A percentile compares a stretch with the other conserved stretches of the same genome.
phyloP scores from a whole-genome alignment of 345 rosid species.

The Citrus mangshanensis region DNA sequence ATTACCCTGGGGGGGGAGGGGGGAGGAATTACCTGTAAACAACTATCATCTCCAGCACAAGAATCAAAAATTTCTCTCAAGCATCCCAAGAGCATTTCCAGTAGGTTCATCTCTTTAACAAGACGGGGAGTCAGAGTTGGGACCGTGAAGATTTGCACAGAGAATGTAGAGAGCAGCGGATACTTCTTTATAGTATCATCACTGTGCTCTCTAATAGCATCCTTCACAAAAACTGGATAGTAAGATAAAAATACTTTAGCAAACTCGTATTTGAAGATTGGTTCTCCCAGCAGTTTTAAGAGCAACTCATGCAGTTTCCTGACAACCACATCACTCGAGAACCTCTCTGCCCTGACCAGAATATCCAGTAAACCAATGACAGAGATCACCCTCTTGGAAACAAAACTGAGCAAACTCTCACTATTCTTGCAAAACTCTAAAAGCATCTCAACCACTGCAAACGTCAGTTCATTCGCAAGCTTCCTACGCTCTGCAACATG shows the following conservation, averaged over 20 bases:
- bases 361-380: conserved; percentile 59
- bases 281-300: conserved; percentile 83
- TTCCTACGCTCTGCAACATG: conserved; percentile 26
- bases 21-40: conserved; percentile 49
- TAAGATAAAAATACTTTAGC: conserved; percentile 76
- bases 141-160: conserved; percentile 94
- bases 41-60: conserved; percentile 76
- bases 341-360: conserved; percentile 77
- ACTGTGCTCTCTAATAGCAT: conserved; percentile 51
- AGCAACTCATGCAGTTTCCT: conserved; percentile 73
- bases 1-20: too few relatives aligned
- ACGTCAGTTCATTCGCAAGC: conserved; percentile 65
- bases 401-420: conserved; percentile 92
- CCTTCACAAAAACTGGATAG: conserved; percentile 64
- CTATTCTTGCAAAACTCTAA: conserved; percentile 68
- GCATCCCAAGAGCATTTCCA: conserved; percentile 70
- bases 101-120: conserved; percentile 76
- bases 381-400: conserved; percentile 59
- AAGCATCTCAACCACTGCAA: conserved; percentile 71
- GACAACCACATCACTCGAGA: conserved; percentile 42
- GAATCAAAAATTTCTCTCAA: conserved; percentile 59
- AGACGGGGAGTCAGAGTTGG: conserved; percentile 87
- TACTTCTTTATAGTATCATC: conserved; percentile 43
- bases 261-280: conserved; percentile 80
- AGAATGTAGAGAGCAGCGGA: conserved; percentile 63